A percentile compares a stretch with the other conserved stretches of the same genome.
These are phyloP conservation scores for Asterochloris erici DNA, from an alignment of 139 green algal species.

Conservation along the genomic window DNA sequence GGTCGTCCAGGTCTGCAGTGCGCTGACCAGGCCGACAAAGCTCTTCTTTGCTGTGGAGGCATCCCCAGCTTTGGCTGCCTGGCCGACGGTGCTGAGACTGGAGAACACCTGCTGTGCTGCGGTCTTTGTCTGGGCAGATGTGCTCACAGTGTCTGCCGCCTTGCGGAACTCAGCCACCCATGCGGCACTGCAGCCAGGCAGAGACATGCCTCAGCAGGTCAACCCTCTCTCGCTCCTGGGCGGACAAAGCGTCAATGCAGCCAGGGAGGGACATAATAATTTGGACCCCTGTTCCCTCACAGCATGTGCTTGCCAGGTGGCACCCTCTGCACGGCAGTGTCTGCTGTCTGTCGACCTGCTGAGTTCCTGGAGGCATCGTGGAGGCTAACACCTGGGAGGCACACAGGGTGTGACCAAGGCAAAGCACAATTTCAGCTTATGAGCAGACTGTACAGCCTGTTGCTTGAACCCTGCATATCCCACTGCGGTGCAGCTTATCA, in stretches of 20 bases:
- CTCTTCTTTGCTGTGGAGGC: background rate
- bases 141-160: background rate
- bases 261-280: background rate
- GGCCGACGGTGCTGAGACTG: conserved; percentile 1
- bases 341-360: background rate
- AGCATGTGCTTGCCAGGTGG: background rate
- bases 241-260: background rate
- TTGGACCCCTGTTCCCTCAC: background rate
- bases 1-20: conserved; percentile 8
- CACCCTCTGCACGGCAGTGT: background rate
- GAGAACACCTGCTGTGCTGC: background rate
- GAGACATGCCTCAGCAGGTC: background rate
- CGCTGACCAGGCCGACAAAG: background rate
- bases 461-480: background rate
- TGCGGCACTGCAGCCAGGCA: background rate
- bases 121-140: background rate
- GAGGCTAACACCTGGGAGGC: background rate
- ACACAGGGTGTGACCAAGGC: background rate
- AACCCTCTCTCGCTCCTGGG: background rate
- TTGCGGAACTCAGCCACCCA: conserved; percentile 19
- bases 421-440: background rate
- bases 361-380: background rate
- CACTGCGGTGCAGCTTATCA: background rate
- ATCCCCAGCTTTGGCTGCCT: conserved; percentile 7
- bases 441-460: background rate